A percentile compares a stretch with the other conserved stretches of the same genome.
Evolutionary conservation across 2,329 filamentous ascomycete species (phyloP).

Genomic region (Mollisiaceae sp.): DNA sequence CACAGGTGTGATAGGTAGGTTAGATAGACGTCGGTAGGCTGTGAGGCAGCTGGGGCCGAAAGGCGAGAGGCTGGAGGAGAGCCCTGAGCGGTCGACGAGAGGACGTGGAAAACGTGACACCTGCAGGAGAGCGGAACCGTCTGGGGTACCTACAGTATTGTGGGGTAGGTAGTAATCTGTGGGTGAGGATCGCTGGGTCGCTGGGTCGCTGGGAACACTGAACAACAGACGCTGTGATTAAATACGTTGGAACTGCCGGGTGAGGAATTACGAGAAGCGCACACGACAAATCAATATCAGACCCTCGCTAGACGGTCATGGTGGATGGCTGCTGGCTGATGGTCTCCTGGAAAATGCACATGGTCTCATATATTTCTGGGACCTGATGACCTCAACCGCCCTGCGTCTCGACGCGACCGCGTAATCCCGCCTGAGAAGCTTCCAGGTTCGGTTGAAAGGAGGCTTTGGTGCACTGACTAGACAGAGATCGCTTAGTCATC

Average conservation of each 20-base stretch:
- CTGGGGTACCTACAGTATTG: background rate
- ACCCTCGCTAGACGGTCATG: constrained; percentile 2
- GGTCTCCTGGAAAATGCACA: background rate
- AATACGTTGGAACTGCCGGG: background rate
- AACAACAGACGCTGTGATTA: background rate
- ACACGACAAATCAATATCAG: background rate
- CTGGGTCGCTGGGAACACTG: too few species aligned
- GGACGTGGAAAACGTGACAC: constrained; percentile 19
- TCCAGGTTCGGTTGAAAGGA: background rate
- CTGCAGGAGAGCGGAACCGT: background rate
- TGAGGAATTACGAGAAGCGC: background rate
- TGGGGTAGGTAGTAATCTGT: constrained; percentile 4
- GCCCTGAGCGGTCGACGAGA: constrained; percentile 3
- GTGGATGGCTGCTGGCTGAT: background rate
- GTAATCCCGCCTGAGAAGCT: background rate
- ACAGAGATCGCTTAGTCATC: too few species aligned
- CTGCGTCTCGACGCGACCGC: background rate
- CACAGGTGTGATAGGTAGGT: background rate
- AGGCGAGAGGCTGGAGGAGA: constrained; percentile 16
- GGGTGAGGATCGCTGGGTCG: background rate
- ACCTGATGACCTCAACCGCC: background rate
- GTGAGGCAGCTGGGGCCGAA: constrained; percentile 1
- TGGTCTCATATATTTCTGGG: background rate
- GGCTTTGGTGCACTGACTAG: background rate
- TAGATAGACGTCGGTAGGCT: background rate